A percentile compares a stretch with the other conserved stretches of the same genome.
These are phyloP conservation scores for Monosporascus sp. DNA, from an alignment of 2,329 filamentous ascomycete genomes.

Conservation along the genomic window DNA sequence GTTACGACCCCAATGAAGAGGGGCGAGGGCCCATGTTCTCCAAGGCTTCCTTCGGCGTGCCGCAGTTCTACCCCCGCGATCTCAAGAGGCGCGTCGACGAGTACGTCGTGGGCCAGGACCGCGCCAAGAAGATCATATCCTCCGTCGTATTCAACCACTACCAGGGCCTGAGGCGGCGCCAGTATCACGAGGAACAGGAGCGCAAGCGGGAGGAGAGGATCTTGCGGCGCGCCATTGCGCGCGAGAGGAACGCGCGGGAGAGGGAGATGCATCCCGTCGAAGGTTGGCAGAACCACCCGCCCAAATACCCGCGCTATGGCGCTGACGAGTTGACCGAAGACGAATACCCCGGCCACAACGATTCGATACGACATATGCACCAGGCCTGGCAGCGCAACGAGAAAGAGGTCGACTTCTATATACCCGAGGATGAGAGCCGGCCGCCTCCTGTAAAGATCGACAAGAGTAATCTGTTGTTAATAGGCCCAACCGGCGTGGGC, in stretches of 20 bases:
- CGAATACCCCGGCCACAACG: slow-evolving; percentile 48
- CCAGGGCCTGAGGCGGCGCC: slow-evolving; percentile 73
- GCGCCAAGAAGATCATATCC: slow-evolving; percentile 88
- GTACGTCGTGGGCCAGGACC: slow-evolving; percentile 93
- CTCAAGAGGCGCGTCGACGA: slow-evolving; percentile 90
- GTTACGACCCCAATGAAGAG: slow-evolving; percentile 51
- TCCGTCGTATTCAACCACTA: slow-evolving; percentile 97
- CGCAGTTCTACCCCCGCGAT: slow-evolving; percentile 58
- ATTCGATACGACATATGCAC: slow-evolving; percentile 38
- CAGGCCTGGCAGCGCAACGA: slow-evolving; percentile 27
- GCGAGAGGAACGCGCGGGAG: slow-evolving; percentile 57
- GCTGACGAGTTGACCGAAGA: slow-evolving; percentile 40
- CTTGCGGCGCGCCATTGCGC: slow-evolving; percentile 63
- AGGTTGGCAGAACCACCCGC: slow-evolving; percentile 46
- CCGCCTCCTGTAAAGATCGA: slow-evolving; percentile 66
- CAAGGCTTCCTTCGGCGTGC: slow-evolving; percentile 52
- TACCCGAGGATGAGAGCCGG: slow-evolving; percentile 39
- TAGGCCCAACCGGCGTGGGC: slow-evolving; percentile 90
- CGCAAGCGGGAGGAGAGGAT: slow-evolving; percentile 55
- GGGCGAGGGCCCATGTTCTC: slow-evolving; percentile 56
- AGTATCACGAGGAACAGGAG: slow-evolving; percentile 68
- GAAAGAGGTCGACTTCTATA: slow-evolving; percentile 39
- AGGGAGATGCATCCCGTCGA: slow-evolving; percentile 68
- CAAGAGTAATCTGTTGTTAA: slow-evolving; percentile 88
- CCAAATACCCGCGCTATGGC: slow-evolving; percentile 13